These are phyloP conservation scores for Sphaceloma murrayae DNA, from an alignment of 2,329 filamentous ascomycete genomes.

Conservation along the genomic window DNA sequence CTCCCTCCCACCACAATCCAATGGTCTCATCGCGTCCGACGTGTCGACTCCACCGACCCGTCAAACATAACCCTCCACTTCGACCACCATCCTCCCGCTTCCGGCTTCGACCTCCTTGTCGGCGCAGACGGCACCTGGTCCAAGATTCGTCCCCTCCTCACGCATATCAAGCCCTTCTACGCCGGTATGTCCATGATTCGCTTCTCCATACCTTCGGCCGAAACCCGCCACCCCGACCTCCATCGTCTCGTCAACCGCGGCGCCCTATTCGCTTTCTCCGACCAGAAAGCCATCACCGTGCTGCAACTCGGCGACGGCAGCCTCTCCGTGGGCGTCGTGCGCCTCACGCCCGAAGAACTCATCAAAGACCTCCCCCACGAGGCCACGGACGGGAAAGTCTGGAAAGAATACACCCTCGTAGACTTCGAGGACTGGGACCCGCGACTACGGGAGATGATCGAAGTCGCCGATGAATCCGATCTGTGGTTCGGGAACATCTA, in stretches of 20 bases:
- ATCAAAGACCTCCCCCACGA: constrained; percentile 22
- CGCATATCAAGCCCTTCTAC: constrained; percentile 28
- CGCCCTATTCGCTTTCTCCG: constrained; percentile 25
- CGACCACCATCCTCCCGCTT: constrained; percentile 22
- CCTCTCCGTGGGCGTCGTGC: constrained; percentile 26
- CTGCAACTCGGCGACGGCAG: constrained; percentile 30
- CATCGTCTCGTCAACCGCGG: constrained; percentile 30
- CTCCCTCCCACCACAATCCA: constrained; percentile 24
- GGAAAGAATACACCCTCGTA: constrained; percentile 21
- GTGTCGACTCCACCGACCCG: constrained; percentile 19
- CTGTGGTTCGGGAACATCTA: constrained; percentile 27
- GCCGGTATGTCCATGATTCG: constrained; percentile 30
- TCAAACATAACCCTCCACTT: constrained; percentile 24
- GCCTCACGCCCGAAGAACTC: constrained; percentile 24
- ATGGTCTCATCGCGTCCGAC: constrained; percentile 28
- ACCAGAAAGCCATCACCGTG: constrained; percentile 24
- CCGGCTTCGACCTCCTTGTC: constrained; percentile 35
- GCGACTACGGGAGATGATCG: constrained; percentile 24
- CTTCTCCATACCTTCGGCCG: constrained; percentile 26
- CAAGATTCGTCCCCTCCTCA: constrained; percentile 30
- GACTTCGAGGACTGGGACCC: constrained; percentile 28
- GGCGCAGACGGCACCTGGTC: constrained; percentile 39
- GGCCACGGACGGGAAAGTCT: constrained; percentile 20
- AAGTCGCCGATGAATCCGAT: constrained; percentile 22
- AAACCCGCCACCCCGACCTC: constrained; percentile 24